These are phyloP conservation scores for Candida frijolesensis DNA, from an alignment of 1,139 yeast genomes.

Conservation along the genomic window DNA sequence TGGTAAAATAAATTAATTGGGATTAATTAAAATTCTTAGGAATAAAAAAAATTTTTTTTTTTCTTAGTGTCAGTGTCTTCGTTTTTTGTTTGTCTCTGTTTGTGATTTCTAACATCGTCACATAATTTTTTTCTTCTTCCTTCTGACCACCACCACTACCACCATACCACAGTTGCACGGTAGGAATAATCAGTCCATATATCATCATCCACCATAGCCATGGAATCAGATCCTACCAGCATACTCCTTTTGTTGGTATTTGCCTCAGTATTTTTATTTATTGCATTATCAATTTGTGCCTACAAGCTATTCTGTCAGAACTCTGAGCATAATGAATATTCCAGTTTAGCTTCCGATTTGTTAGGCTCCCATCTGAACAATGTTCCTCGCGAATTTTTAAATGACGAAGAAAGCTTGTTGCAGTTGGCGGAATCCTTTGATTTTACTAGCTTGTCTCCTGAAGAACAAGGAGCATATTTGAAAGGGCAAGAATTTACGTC, in stretches of 20 bases:
- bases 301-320: conserved; percentile 17
- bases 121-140: background rate
- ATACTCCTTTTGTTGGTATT: conserved; percentile 19
- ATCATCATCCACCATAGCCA: background rate
- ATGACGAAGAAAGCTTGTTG: conserved; percentile 43
- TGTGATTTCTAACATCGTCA: conserved; percentile 1
- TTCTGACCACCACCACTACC: background rate
- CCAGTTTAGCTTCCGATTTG: conserved; percentile 16
- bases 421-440: conserved; percentile 42
- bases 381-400: conserved; percentile 42
- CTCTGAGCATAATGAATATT: conserved; percentile 20
- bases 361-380: conserved; percentile 21
- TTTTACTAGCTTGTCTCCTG: conserved; percentile 42
- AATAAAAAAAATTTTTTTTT: background rate
- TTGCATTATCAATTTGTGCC: conserved; percentile 19
- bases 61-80: background rate
- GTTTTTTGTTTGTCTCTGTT: background rate
- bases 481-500: conserved; percentile 38
- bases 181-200: no score
- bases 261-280: conserved; percentile 16
- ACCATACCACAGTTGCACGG: background rate
- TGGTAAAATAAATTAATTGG: background rate
- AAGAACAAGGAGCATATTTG: conserved; percentile 42
- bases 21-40: background rate
- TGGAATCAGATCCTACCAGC: conserved; percentile 16